phyloP scores from a whole-genome alignment of 1,284 basidiomycete species.

The Apiotrichum mycotoxinovorans region DNA sequence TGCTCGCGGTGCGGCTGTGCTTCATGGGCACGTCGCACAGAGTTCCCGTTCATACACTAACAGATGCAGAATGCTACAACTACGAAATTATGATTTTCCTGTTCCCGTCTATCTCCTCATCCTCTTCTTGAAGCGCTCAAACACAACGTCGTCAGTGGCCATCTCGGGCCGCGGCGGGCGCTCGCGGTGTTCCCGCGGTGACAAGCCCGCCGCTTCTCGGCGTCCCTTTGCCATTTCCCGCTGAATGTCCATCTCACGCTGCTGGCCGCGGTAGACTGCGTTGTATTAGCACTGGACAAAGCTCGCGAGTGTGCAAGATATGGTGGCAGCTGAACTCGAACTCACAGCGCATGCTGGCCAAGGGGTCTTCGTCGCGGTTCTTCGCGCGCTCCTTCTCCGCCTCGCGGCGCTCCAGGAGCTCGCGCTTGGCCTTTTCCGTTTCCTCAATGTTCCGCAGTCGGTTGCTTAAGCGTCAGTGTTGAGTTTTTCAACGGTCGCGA shows the following conservation, averaged over 20 bases:
- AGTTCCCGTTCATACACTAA: no score
- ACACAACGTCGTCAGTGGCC: constrained; percentile 85
- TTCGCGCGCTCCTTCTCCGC: constrained; percentile 25
- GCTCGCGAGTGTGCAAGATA: no score
- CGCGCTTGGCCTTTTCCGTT: constrained; percentile 89
- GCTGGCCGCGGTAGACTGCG: constrained; percentile 72
- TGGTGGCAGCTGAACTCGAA: no score
- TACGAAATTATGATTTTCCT: background rate
- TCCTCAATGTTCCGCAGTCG: constrained; percentile 93
- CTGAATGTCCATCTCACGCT: constrained; percentile 71
- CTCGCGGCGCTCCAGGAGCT: constrained; percentile 67
- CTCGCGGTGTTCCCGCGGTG: constrained; percentile 47
- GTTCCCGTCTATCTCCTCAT: background rate
- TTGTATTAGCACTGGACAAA: background rate
- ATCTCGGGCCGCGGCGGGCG: constrained; percentile 54
- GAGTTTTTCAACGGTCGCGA: no score
- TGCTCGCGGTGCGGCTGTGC: no score
- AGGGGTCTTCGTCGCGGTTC: constrained; percentile 57
- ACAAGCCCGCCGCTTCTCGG: constrained; percentile 70
- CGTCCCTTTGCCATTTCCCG: constrained; percentile 81
- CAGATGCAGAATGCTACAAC: background rate
- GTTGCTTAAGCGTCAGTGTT: constrained; percentile 56
- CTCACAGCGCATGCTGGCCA: constrained; percentile 79
- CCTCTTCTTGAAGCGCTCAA: constrained; percentile 54
- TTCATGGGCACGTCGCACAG: no score